Evolutionary conservation across 140 eudicot species (phyloP), one percentile per base, ranked within the genome.

Genomic region (Anethum foeniculum): DNA sequence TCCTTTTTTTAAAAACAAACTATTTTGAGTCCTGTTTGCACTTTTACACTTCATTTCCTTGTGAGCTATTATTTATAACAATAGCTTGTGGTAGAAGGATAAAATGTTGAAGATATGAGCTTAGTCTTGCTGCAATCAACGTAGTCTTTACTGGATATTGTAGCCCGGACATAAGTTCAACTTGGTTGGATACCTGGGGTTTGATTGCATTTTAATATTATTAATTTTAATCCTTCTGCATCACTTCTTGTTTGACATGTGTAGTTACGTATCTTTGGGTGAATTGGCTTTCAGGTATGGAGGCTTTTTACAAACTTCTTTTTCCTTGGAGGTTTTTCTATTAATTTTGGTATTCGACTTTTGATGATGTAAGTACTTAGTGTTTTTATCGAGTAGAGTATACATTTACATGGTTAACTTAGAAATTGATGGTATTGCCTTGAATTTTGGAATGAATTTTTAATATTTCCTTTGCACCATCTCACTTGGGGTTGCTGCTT

Each of bases 331-430:
- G 79, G 82, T 21, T 93, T 91, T 80, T 91, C 97, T 23, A 88
- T 93, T 58, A 93, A 91, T 81, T 93, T 93, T 85, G 98, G 93
- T 65, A 93, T 93, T 81, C 95, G 97, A 73, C 88, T 93, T 30
- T 80, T 93, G 80, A 93, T 91, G 96, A 89, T 93, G 98, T 93
- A 80, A 81, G 97, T 82, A 21, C 41, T 43, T 54, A 1, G 25
- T 12, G 13, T n/a, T 38, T 38, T 3, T 48, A 43, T 9, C 51
- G 38, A 44, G 78, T 11, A 21, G 32, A 44, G 30, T 23, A 46
- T 41, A 3, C 44, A 44, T 27, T 23, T 79, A 56, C 19, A 13
- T 39, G 4, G 15, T 39, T n/a, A 48, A 14, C 15, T 1, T 54
- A 39, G 18, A 16, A 34, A 73, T 8, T 49, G 12, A 36, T 52